A percentile compares a stretch with the other conserved stretches of the same genome.
These are phyloP conservation scores for Suillus subluteus DNA, from an alignment of 768 basidiomycete species.

Conservation along the genomic window DNA sequence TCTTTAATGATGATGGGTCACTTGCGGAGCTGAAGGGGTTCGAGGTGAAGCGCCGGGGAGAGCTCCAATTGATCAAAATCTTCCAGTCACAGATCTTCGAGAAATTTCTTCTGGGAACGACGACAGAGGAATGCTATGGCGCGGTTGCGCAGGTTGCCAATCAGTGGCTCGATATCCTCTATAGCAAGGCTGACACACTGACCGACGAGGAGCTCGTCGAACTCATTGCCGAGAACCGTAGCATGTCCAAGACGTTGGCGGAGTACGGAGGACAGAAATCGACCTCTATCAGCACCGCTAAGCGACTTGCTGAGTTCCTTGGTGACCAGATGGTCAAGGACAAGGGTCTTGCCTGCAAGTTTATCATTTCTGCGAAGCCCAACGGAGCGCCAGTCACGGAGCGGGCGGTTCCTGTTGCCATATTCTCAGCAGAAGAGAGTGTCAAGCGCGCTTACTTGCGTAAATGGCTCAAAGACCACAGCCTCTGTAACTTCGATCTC, in stretches of 20 bases:
- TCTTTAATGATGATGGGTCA: constrained; percentile 96
- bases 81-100: constrained; percentile 99
- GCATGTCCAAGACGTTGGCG: constrained; percentile 95
- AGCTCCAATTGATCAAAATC: constrained; percentile 98
- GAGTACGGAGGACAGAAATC: constrained; percentile 98
- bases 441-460: constrained; percentile 90
- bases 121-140: constrained; percentile 93
- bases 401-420: constrained; percentile 94
- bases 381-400: constrained; percentile 95
- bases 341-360: constrained; percentile 98
- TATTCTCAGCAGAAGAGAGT: constrained; percentile 93
- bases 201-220: constrained; percentile 93
- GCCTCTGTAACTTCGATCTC: constrained; percentile 84
- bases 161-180: constrained; percentile 97
- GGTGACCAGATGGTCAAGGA: constrained; percentile 99
- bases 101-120: constrained; percentile 91
- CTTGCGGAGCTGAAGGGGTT: constrained; percentile 99
- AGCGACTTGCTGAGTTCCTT: constrained; percentile 92
- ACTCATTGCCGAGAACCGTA: constrained; percentile 97
- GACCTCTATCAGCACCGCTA: constrained; percentile 96
- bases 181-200: constrained; percentile 81
- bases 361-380: constrained; percentile 96
- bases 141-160: constrained; percentile 93
- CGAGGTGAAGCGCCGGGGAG: constrained; percentile 97
- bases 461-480: constrained; percentile 96